A percentile compares a stretch with the other conserved stretches of the same genome.
phyloP scores from a whole-genome alignment of 2,329 filamentous ascomycete genomes.

The Alternaria ventricosa region DNA sequence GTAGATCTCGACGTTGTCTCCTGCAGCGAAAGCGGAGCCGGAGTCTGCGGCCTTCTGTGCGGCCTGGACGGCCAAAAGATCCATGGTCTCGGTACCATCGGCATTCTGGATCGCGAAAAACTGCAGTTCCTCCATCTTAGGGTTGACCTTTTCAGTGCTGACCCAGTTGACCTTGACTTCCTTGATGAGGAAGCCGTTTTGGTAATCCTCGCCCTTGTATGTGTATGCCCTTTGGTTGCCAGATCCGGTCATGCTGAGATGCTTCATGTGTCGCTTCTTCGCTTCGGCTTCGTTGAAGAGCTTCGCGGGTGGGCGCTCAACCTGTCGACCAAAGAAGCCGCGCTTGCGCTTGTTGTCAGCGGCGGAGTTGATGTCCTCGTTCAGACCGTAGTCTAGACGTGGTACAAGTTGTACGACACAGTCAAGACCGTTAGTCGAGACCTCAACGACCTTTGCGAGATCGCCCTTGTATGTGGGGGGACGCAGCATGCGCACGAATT shows the following conservation, averaged over 20 bases:
- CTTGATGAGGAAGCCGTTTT: constrained; percentile 92
- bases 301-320: constrained; percentile 80
- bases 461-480: constrained; percentile 84
- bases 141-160: constrained; percentile 87
- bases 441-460: constrained; percentile 88
- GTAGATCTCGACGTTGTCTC: constrained; percentile 96
- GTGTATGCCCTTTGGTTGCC: constrained; percentile 74
- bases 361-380: constrained; percentile 73
- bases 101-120: constrained; percentile 87
- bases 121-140: constrained; percentile 93
- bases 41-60: constrained; percentile 85
- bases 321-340: constrained; percentile 54
- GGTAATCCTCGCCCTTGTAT: constrained; percentile 87
- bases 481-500: constrained; percentile 87
- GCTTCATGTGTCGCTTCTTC: constrained; percentile 79
- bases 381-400: constrained; percentile 86
- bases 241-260: constrained; percentile 60
- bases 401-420: constrained; percentile 88
- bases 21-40: constrained; percentile 84
- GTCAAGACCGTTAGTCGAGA: constrained; percentile 90
- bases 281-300: constrained; percentile 94
- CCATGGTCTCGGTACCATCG: constrained; percentile 91
- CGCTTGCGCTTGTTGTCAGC: constrained; percentile 77
- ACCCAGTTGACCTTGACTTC: constrained; percentile 90
- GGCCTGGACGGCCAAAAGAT: constrained; percentile 87